phyloP scores from a whole-genome alignment of 306 rosid species.

The Cucumis cinereus region DNA sequence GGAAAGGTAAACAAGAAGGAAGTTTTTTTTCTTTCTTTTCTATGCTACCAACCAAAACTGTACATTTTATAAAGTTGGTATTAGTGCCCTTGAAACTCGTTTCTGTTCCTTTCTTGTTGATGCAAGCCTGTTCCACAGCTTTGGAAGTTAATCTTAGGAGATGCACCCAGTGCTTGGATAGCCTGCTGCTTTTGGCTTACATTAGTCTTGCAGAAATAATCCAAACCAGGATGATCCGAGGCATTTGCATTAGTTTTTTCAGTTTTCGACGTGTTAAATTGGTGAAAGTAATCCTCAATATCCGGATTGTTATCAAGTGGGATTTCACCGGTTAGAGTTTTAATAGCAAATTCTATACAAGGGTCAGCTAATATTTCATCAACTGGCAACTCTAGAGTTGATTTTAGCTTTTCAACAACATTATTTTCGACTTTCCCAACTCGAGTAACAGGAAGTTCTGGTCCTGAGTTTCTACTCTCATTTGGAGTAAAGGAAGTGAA shows the following conservation, averaged over 20 bases:
- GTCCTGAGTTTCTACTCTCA: constrained; percentile 1
- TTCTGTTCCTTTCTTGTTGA: constrained; percentile 23
- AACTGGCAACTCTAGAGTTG: constrained; percentile 19
- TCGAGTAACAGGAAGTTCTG: constrained; percentile 4
- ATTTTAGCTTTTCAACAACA: constrained; percentile 19
- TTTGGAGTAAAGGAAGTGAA: constrained; percentile 11
- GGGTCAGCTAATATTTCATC: constrained; percentile 56
- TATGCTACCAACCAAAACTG: constrained; percentile 11
- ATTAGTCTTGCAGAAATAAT: constrained; percentile 13
- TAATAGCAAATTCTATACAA: constrained; percentile 65
- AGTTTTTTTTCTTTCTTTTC: no score
- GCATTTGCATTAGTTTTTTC: constrained; percentile 18
- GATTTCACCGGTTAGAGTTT: constrained; percentile 52
- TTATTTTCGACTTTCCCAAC: constrained; percentile 11
- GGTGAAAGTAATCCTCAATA: constrained; percentile 31
- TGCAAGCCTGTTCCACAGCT: constrained; percentile 25
- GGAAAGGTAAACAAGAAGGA: background rate
- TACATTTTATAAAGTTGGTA: constrained; percentile 18
- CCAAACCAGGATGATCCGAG: constrained; percentile 15
- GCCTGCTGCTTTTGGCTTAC: constrained; percentile 4
- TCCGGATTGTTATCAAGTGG: constrained; percentile 39
- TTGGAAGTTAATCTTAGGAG: constrained; percentile 17
- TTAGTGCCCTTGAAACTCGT: constrained; percentile 22
- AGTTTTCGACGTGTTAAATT: constrained; percentile 25
- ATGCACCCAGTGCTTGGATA: constrained; percentile 20